Percentiles rank a stretch among this genome's conserved stretches.
Evolutionary conservation across 1,284 basidiomycete genomes (phyloP).

Genomic region (Fistulina hepatica): DNA sequence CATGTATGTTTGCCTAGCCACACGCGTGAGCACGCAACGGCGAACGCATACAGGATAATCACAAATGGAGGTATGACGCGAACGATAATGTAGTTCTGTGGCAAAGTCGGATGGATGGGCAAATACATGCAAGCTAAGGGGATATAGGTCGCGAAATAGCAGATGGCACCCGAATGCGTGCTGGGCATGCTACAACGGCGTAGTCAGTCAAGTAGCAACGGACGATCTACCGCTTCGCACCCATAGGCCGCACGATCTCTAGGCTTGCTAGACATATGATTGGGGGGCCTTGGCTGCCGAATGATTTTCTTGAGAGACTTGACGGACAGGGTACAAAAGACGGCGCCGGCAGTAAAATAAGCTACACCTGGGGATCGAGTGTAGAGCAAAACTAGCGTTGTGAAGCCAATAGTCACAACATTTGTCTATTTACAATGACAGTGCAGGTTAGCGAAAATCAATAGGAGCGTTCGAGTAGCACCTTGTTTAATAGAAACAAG

Average conservation of each 20-base stretch:
- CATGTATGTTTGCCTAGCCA: constrained; percentile 21
- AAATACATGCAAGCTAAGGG: constrained; percentile 44
- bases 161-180: constrained; percentile 73
- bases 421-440: no score
- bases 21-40: constrained; percentile 58
- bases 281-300: constrained; percentile 59
- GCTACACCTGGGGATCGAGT: constrained; percentile 58
- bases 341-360: constrained; percentile 59
- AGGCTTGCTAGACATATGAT: constrained; percentile 34
- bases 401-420: no score
- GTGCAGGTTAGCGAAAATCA: no score
- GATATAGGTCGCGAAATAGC: constrained; percentile 62
- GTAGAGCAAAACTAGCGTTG: no score
- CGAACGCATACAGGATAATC: constrained; percentile 40
- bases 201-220: not conserved
- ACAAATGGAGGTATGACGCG: constrained; percentile 35
- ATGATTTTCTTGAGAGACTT: constrained; percentile 61
- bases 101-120: constrained; percentile 34
- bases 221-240: no score
- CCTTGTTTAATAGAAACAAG: no score
- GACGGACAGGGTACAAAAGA: constrained; percentile 50
- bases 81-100: constrained; percentile 21
- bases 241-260: no score
- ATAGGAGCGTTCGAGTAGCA: no score
- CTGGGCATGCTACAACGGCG: constrained; percentile 64